phyloP scores from a whole-genome alignment of 768 basidiomycete species.

The Mycena latifolia region DNA sequence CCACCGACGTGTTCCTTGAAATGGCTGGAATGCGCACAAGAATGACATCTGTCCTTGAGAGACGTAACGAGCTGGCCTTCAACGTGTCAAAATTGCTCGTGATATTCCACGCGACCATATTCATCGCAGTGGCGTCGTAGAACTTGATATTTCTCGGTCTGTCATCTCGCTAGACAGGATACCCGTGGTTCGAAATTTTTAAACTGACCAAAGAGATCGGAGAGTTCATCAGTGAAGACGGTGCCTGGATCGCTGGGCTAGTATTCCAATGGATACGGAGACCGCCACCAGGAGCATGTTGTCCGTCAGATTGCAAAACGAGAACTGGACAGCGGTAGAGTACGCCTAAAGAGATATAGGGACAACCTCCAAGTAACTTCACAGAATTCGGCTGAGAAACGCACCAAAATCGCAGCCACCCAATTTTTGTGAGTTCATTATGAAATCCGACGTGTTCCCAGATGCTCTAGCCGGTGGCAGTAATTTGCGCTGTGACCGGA shows the following conservation, averaged over 20 bases:
- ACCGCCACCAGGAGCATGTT: conserved; percentile 14
- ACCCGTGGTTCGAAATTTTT: not conserved
- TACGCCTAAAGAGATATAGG: not conserved
- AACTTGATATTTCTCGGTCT: conserved; percentile 4
- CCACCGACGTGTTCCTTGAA: conserved; percentile 1
- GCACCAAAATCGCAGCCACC: conserved; percentile 25
- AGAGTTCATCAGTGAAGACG: conserved; percentile 4
- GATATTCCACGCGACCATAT: not conserved
- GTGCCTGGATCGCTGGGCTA: not conserved
- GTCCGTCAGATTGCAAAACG: conserved; percentile 11
- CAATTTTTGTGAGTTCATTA: conserved; percentile 19
- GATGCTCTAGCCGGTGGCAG: too few species aligned
- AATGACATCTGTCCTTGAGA: not conserved
- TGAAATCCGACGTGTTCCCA: conserved; percentile 15
- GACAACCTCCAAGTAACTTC: not conserved
- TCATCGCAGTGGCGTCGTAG: conserved; percentile 1
- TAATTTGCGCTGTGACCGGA: too few species aligned
- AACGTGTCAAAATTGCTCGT: not conserved
- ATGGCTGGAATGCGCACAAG: not conserved
- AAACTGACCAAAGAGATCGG: conserved; percentile 1
- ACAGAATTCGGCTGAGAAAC: not conserved
- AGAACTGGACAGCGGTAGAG: not conserved
- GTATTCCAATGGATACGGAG: conserved; percentile 10
- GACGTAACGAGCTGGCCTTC: not conserved
- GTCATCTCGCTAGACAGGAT: not conserved